phyloP scores from a whole-genome alignment of 768 basidiomycete genomes.

The Russula vinacea region DNA sequence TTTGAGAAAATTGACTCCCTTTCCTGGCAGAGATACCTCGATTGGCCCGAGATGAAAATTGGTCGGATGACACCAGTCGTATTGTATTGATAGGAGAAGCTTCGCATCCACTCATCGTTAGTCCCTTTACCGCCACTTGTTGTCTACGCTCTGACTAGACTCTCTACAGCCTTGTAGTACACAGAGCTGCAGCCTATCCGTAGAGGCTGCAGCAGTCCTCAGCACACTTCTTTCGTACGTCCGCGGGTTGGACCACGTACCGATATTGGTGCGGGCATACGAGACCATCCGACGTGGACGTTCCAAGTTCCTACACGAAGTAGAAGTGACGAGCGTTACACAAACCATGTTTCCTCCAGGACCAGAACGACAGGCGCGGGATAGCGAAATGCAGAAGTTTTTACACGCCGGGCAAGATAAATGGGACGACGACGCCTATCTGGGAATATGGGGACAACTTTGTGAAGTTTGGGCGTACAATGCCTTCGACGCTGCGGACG shows the following conservation, averaged over 20 bases:
- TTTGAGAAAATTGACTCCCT: constrained; percentile 17
- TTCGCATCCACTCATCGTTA: constrained; percentile 24
- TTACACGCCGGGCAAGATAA: not conserved
- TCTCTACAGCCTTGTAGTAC: constrained; percentile 21
- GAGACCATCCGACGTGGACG: constrained; percentile 19
- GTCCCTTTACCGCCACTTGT: not conserved
- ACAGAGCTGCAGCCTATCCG: constrained; percentile 20
- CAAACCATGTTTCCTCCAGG: constrained; percentile 26
- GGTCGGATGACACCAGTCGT: constrained; percentile 27
- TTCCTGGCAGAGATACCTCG: constrained; percentile 16
- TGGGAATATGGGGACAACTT: constrained; percentile 26
- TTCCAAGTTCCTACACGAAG: constrained; percentile 15
- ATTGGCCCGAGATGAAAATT: constrained; percentile 27
- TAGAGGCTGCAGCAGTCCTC: constrained; percentile 24
- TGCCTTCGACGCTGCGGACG: constrained; percentile 29
- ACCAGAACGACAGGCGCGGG: constrained; percentile 18
- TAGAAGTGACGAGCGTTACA: constrained; percentile 8
- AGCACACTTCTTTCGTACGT: constrained; percentile 24
- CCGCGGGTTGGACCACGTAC: constrained; percentile 22
- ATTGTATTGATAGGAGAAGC: constrained; percentile 29
- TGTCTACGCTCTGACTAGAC: not conserved
- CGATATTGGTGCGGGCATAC: constrained; percentile 22
- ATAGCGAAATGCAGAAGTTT: constrained; percentile 9
- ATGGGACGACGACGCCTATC: constrained; percentile 26
- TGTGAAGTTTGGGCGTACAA: constrained; percentile 27